These are phyloP conservation scores for Debaryomyces subglobosus DNA, from an alignment of 1,139 yeast genomes.

Conservation along the genomic window DNA sequence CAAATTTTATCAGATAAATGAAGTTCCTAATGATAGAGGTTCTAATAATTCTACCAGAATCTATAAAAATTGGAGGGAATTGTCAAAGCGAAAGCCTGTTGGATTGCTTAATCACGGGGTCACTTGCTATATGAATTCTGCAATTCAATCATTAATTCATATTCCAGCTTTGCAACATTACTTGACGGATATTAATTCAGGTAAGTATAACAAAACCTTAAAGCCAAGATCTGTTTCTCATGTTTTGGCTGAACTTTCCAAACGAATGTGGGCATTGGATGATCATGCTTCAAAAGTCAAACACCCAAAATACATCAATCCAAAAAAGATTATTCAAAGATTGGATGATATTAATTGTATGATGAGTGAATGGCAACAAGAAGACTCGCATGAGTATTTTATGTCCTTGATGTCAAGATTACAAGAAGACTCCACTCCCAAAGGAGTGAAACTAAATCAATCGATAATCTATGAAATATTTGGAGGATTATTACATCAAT, in stretches of 20 bases:
- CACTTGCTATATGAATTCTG: slow-evolving; percentile 95
- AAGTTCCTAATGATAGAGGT: slow-evolving; percentile 56
- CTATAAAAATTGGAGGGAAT: slow-evolving; percentile 62
- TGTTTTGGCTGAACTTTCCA: slow-evolving; percentile 71
- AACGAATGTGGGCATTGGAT: slow-evolving; percentile 63
- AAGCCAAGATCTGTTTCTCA: slow-evolving; percentile 65
- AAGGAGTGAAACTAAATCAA: slow-evolving; percentile 77
- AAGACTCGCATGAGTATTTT: slow-evolving; percentile 95
- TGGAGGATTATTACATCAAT: slow-evolving; percentile 87
- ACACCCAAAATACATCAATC: slow-evolving; percentile 57
- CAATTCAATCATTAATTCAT: slow-evolving; percentile 86
- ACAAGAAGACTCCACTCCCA: slow-evolving; percentile 92
- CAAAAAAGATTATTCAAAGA: slow-evolving; percentile 70
- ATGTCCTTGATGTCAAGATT: slow-evolving; percentile 87
- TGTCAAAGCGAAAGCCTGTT: slow-evolving; percentile 52
- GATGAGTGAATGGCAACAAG: slow-evolving; percentile 98
- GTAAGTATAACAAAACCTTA: slow-evolving; percentile 49
- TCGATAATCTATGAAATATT: slow-evolving; percentile 89
- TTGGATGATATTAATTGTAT: slow-evolving; percentile 87
- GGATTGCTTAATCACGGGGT: slow-evolving; percentile 93
- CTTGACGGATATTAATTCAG: slow-evolving; percentile 61
- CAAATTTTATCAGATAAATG: slow-evolving; percentile 55
- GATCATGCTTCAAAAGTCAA: slow-evolving; percentile 24
- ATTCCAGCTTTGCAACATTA: slow-evolving; percentile 91
- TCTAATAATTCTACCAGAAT: slow-evolving; percentile 58